Conservation (phyloP, 495 filamentous ascomycete genomes). For the Talaromyces liani region DNA sequence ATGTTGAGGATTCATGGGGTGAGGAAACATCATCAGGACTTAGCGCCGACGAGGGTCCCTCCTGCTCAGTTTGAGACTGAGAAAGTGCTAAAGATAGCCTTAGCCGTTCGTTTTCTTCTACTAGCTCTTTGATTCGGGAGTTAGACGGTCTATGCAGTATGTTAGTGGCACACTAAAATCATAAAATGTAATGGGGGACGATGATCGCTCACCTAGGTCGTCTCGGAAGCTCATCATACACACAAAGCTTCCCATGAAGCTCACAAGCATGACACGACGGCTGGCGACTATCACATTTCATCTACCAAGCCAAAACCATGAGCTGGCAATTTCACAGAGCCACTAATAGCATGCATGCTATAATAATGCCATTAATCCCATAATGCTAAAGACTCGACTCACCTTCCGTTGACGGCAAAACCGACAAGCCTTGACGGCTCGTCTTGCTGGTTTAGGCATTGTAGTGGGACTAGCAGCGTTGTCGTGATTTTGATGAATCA, state of each 20-base stretch:
- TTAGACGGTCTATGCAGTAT: conserved; percentile 19
- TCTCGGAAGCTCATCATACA: conserved; percentile 5
- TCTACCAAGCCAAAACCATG: conserved; percentile 8
- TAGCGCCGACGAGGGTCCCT: background rate
- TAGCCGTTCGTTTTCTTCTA: conserved; percentile 19
- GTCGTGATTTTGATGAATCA: background rate
- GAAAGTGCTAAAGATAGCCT: conserved; percentile 13
- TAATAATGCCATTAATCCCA: too few species aligned
- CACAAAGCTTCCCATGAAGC: conserved; percentile 1
- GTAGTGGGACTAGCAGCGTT: background rate
- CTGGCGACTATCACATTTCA: conserved; percentile 23
- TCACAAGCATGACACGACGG: conserved; percentile 20
- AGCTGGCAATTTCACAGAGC: background rate
- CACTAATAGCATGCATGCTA: background rate
- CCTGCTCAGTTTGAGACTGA: background rate
- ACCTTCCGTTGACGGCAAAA: conserved; percentile 26
- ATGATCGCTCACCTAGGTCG: background rate
- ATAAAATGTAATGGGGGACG: background rate
- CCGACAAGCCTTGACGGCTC: conserved; percentile 20
- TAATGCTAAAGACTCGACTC: background rate
- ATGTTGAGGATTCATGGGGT: background rate
- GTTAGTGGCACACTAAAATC: background rate
- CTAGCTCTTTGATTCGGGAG: conserved; percentile 19
- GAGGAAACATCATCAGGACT: background rate
- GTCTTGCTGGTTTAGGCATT: conserved; percentile 6